Conservation (phyloP, 2,329 filamentous ascomycete genomes). For the Pseudophaeomoniella oleicola region DNA sequence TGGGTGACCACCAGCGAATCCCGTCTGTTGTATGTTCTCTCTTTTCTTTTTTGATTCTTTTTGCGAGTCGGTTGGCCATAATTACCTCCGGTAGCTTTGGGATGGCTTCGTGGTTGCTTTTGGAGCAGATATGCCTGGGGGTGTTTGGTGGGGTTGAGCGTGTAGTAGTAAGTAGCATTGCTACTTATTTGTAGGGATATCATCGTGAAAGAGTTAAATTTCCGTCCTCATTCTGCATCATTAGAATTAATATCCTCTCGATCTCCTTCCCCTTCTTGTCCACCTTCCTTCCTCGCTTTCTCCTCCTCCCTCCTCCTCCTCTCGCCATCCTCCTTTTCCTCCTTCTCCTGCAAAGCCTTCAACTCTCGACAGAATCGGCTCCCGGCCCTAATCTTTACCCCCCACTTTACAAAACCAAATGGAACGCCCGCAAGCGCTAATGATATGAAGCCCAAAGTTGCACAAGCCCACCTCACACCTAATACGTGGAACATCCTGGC, state of each 20-base stretch:
- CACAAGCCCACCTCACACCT: slow-evolving; percentile 26
- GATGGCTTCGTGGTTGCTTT: too few species aligned
- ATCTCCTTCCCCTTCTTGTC: neutral
- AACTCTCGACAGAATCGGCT: slow-evolving; percentile 28
- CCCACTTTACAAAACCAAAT: slow-evolving; percentile 26
- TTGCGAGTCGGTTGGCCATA: too few species aligned
- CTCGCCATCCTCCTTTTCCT: slow-evolving; percentile 10
- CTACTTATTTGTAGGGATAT: too few species aligned
- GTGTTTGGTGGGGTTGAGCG: too few species aligned
- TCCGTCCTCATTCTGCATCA: too few species aligned
- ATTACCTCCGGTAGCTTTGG: too few species aligned
- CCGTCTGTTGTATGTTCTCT: too few species aligned
- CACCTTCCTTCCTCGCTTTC: neutral
- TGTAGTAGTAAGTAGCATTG: too few species aligned
- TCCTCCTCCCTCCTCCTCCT: neutral
- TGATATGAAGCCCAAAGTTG: slow-evolving; percentile 23
- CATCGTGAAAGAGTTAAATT: too few species aligned
- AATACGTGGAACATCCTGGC: slow-evolving; percentile 21
- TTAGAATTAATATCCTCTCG: neutral
- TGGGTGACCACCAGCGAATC: too few species aligned
- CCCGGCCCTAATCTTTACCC: slow-evolving; percentile 21
- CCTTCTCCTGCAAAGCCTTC: slow-evolving; percentile 18
- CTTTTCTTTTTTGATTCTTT: too few species aligned
- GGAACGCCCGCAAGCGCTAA: slow-evolving; percentile 24
- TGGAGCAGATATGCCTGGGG: too few species aligned